A percentile compares a stretch with the other conserved stretches of the same genome.
These are phyloP conservation scores for Cordyceps militaris DNA, from an alignment of 2,329 filamentous ascomycete genomes.

Conservation along the genomic window DNA sequence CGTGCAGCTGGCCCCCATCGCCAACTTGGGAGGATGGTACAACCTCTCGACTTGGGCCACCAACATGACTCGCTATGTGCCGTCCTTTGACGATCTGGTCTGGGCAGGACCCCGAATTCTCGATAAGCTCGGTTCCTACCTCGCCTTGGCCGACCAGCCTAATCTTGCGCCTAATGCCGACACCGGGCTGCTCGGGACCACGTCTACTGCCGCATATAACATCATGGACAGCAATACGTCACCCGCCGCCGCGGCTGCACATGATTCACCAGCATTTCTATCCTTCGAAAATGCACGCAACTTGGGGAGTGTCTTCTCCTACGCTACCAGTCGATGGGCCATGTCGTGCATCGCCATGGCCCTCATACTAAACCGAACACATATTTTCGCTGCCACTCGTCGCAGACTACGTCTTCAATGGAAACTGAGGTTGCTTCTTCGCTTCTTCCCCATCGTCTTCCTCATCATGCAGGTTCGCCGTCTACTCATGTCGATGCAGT, in stretches of 20 bases:
- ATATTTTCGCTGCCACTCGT: constrained; percentile 86
- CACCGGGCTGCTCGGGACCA: constrained; percentile 15
- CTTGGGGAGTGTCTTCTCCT: constrained; percentile 80
- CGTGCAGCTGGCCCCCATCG: not conserved
- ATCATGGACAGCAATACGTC: constrained; percentile 21
- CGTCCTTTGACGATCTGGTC: constrained; percentile 61
- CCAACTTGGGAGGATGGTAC: constrained; percentile 34
- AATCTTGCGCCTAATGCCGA: constrained; percentile 44
- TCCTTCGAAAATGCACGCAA: constrained; percentile 57
- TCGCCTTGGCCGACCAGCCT: constrained; percentile 51
- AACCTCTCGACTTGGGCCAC: constrained; percentile 51
- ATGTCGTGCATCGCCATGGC: constrained; percentile 80
- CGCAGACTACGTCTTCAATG: constrained; percentile 70
- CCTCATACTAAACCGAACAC: constrained; percentile 80
- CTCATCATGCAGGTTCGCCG: constrained; percentile 61
- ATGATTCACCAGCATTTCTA: constrained; percentile 34
- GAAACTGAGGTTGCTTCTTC: constrained; percentile 62
- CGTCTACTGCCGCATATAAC: constrained; percentile 22
- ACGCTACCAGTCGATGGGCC: constrained; percentile 88
- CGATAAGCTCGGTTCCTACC: constrained; percentile 59
- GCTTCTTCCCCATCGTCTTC: constrained; percentile 62
- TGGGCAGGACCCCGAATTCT: constrained; percentile 64
- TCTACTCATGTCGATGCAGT: constrained; percentile 79
- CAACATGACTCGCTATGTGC: constrained; percentile 53
- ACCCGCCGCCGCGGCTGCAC: not conserved